A percentile compares a stretch with the other conserved stretches of the same genome.
These are phyloP conservation scores for Mucor irregularis DNA, from an alignment of 371 early-diverging fungal genomes.

Conservation along the genomic window DNA sequence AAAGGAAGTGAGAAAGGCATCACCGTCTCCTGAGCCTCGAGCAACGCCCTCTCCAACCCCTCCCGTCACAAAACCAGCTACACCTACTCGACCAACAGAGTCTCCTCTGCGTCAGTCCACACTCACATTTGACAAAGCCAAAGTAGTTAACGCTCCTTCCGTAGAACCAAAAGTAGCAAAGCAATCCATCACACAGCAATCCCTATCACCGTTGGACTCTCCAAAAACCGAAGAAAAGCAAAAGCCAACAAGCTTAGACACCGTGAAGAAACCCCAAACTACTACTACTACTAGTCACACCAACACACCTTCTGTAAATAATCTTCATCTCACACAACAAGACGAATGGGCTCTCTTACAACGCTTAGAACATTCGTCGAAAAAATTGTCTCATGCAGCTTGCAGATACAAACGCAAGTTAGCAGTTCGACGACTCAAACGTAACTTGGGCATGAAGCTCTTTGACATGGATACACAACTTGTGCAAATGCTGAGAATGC, in stretches of 20 bases:
- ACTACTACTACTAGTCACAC: neutral
- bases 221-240: no score
- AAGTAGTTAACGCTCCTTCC: no score
- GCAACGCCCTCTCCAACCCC: neutral
- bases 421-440: constrained; percentile 62
- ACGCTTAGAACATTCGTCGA: constrained; percentile 51
- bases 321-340: constrained; percentile 32
- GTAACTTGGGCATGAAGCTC: constrained; percentile 58
- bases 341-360: constrained; percentile 65
- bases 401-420: constrained; percentile 68
- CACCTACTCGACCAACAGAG: no score
- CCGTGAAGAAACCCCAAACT: neutral
- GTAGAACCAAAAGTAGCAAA: neutral
- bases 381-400: constrained; percentile 50
- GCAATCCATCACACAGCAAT: neutral
- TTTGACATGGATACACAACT: constrained; percentile 66
- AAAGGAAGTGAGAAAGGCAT: neutral
- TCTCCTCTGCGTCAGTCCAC: no score
- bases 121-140: no score
- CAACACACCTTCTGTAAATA: neutral
- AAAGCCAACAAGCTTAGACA: neutral
- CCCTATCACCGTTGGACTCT: no score
- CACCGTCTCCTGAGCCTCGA: neutral
- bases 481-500: constrained; percentile 26
- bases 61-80: no score